These are phyloP conservation scores for Ophiocordyceps sinensis DNA, from an alignment of 2,329 filamentous ascomycete species.

Conservation along the genomic window DNA sequence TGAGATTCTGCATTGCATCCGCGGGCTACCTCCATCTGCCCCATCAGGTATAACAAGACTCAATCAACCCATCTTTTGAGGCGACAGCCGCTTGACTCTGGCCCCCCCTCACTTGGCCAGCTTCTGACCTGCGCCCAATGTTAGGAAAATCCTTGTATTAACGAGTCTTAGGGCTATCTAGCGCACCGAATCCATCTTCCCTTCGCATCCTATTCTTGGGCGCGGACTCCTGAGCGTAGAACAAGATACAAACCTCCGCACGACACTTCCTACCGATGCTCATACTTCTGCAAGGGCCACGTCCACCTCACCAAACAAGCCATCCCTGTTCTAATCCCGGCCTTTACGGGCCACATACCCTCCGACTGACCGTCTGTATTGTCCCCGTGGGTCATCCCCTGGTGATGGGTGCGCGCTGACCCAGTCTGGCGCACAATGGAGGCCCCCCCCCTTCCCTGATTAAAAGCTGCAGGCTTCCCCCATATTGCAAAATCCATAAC, in stretches of 20 bases:
- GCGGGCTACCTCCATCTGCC: too few species aligned
- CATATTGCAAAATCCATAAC: conserved; percentile 46
- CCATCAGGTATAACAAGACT: too few species aligned
- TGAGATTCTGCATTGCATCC: too few species aligned
- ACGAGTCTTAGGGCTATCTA: conserved; percentile 4
- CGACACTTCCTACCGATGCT: neutral
- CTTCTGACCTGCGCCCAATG: neutral
- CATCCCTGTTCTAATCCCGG: conserved; percentile 1
- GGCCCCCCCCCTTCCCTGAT: conserved; percentile 4
- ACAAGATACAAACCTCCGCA: conserved; percentile 5
- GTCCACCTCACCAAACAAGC: conserved; percentile 1
- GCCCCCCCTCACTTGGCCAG: too few species aligned
- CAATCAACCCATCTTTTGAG: too few species aligned
- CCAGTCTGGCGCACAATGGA: neutral
- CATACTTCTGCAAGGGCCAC: conserved; percentile 1
- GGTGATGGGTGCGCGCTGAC: neutral
- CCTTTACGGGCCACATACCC: neutral
- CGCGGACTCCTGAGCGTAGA: conserved; percentile 3
- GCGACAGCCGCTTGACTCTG: too few species aligned
- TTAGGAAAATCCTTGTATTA: conserved; percentile 3
- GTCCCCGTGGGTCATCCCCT: neutral
- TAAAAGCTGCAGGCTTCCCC: conserved; percentile 17
- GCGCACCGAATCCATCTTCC: neutral
- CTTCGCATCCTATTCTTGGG: conserved; percentile 1
- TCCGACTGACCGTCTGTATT: neutral